A percentile compares a stretch with the other conserved stretches of the same genome.
Evolutionary conservation across 257 asterid genomes (phyloP).

Genomic region (Striga asiatica): DNA sequence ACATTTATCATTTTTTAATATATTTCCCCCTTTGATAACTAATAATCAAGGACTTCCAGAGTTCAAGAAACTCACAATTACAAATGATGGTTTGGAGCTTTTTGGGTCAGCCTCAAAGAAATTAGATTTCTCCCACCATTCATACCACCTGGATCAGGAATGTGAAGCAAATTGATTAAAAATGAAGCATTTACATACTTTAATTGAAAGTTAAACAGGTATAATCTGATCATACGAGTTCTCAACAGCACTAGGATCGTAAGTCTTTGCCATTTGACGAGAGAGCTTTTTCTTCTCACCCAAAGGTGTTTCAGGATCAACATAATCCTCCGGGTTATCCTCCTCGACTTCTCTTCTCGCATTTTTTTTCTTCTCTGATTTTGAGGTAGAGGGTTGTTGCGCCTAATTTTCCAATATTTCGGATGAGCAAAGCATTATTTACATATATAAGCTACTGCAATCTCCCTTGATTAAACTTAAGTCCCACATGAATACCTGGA

Average conservation of each 20-base stretch:
- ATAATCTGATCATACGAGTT: slow-evolving; percentile 45
- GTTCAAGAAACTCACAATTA: slow-evolving; percentile 59
- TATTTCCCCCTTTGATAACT: not conserved
- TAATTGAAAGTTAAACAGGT: not conserved
- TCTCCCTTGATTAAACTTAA: not conserved
- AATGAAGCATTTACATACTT: not conserved
- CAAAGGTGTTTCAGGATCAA: slow-evolving; percentile 64
- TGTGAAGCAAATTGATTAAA: not conserved
- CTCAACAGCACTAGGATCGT: slow-evolving; percentile 72
- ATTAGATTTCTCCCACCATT: slow-evolving; percentile 88
- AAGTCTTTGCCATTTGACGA: slow-evolving; percentile 73
- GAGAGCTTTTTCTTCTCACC: slow-evolving; percentile 83
- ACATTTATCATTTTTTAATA: not conserved
- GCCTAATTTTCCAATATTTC: slow-evolving; percentile 30
- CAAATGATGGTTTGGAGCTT: slow-evolving; percentile 78
- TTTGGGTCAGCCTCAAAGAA: slow-evolving; percentile 75
- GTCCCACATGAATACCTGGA: slow-evolving; percentile 32
- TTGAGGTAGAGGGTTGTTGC: slow-evolving; percentile 45
- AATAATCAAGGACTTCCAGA: not conserved
- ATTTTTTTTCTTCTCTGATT: slow-evolving; percentile 66
- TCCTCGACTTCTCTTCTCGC: slow-evolving; percentile 52
- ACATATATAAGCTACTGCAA: not conserved
- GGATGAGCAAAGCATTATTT: not conserved
- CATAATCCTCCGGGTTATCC: slow-evolving; percentile 64
- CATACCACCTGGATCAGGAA: slow-evolving; percentile 66